Evolutionary conservation across 225 moss, liverwort and hornwort genomes (phyloP).

Genomic region (Polytrichum formosum): DNA sequence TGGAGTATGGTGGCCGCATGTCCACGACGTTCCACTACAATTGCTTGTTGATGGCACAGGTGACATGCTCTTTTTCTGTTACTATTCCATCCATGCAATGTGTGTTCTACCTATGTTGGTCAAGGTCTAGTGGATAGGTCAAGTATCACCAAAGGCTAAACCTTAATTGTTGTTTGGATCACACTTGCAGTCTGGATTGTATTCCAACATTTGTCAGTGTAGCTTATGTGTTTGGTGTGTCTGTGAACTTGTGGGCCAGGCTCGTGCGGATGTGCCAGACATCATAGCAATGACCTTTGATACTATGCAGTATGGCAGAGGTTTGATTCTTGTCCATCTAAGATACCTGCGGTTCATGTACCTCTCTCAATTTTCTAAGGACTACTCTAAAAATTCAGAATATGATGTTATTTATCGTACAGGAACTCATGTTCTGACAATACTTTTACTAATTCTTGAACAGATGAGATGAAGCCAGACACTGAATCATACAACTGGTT

Average conservation of each 20-base stretch:
- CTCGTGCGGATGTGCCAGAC: slow-evolving; percentile 87
- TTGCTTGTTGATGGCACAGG: slow-evolving; percentile 95
- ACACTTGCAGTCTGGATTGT: no score
- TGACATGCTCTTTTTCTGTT: slow-evolving; percentile 12
- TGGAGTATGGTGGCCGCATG: slow-evolving; percentile 90
- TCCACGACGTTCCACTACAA: slow-evolving; percentile 83
- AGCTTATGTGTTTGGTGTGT: slow-evolving; percentile 15
- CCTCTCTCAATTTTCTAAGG: no score
- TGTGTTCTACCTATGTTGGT: no score
- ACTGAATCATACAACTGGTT: slow-evolving; percentile 98
- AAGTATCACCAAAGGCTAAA: no score
- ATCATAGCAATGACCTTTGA: slow-evolving; percentile 90
- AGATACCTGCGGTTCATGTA: no score
- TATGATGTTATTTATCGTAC: slow-evolving; percentile 1
- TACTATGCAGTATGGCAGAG: slow-evolving; percentile 90
- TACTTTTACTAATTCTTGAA: slow-evolving; percentile 9
- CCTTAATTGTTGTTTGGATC: no score
- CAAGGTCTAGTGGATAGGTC: no score
- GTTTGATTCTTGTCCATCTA: slow-evolving; percentile 21
- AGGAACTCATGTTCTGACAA: slow-evolving; percentile 9
- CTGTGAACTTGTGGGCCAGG: slow-evolving; percentile 48
- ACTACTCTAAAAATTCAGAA: no score
- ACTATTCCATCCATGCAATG: no score
- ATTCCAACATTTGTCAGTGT: background rate
- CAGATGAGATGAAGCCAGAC: slow-evolving; percentile 86